Percentiles rank a stretch among this genome's conserved stretches.
Conservation (phyloP, 31 red algal genomes). For the Endocladia muricata region DNA sequence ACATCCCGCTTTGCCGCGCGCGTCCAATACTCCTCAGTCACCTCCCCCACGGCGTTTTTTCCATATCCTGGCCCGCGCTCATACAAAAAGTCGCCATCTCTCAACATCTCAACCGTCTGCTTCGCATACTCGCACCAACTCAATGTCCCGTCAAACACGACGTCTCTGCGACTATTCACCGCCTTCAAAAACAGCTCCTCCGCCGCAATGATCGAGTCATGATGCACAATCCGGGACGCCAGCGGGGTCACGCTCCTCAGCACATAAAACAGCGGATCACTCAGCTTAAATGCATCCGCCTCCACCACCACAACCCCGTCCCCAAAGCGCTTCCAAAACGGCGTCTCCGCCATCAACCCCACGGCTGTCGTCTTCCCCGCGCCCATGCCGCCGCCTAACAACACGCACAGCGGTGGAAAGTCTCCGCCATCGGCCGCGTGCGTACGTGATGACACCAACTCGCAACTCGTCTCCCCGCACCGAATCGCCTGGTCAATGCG, state of each 20-base stretch:
- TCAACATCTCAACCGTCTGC: slow-evolving; percentile 71
- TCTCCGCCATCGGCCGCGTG: not conserved
- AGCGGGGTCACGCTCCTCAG: slow-evolving; percentile 54
- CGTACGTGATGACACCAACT: not conserved
- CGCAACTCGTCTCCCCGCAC: slow-evolving; percentile 13
- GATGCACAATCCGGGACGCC: slow-evolving; percentile 64
- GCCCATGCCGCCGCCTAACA: slow-evolving; percentile 80
- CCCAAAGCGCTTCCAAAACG: slow-evolving; percentile 68
- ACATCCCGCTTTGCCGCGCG: slow-evolving; percentile 19
- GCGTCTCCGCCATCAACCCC: slow-evolving; percentile 29
- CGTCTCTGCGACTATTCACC: slow-evolving; percentile 54
- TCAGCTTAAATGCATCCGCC: slow-evolving; percentile 72
- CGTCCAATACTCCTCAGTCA: slow-evolving; percentile 62
- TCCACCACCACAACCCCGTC: slow-evolving; percentile 66
- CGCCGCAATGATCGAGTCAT: slow-evolving; percentile 65
- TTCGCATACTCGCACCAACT: slow-evolving; percentile 64
- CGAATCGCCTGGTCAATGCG: slow-evolving; percentile 40
- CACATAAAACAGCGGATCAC: slow-evolving; percentile 67
- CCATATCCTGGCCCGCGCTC: slow-evolving; percentile 60
- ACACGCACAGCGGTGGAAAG: slow-evolving; percentile 39
- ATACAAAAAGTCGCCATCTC: slow-evolving; percentile 58
- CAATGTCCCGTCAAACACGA: slow-evolving; percentile 79
- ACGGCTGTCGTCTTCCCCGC: slow-evolving; percentile 71
- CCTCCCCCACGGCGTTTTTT: slow-evolving; percentile 35
- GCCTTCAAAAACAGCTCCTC: slow-evolving; percentile 78